Evolutionary conservation across 2,329 filamentous ascomycete genomes (phyloP).

Genomic region (Apiospora hydei): DNA sequence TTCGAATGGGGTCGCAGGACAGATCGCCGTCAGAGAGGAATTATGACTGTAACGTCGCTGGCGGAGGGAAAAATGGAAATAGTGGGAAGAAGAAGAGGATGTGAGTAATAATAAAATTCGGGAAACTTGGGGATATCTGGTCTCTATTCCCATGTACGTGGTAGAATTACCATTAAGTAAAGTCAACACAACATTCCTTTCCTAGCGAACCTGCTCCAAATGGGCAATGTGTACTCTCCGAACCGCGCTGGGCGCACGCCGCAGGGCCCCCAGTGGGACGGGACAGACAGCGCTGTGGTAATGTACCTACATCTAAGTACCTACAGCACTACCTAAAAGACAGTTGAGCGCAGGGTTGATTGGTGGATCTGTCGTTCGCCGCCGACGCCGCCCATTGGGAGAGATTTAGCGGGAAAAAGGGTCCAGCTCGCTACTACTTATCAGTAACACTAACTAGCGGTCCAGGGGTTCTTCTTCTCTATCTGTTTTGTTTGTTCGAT

Average conservation of each 20-base stretch:
- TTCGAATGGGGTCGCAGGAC: slow-evolving; percentile 7
- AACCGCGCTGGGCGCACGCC: slow-evolving; percentile 11
- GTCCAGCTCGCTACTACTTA: slow-evolving; percentile 2
- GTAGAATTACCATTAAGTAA: neutral
- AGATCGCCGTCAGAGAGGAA: neutral
- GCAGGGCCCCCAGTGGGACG: neutral
- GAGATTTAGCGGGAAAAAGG: slow-evolving; percentile 1
- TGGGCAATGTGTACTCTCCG: slow-evolving; percentile 21
- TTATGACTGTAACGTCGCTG: slow-evolving; percentile 1
- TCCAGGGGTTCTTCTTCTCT: neutral
- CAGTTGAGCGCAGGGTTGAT: neutral
- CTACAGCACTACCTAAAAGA: neutral
- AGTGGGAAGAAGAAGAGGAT: neutral
- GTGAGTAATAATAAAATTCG: neutral
- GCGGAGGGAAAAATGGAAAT: neutral
- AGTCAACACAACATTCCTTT: neutral
- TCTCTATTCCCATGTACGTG: slow-evolving; percentile 1
- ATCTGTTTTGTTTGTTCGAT: neutral
- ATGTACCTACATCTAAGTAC: neutral
- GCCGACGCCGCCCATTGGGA: neutral
- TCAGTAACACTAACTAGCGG: neutral
- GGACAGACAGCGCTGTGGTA: neutral
- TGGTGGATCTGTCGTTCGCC: slow-evolving; percentile 3
- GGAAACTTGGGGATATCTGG: slow-evolving; percentile 13
- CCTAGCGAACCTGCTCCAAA: slow-evolving; percentile 9